Evolutionary conservation across 495 filamentous ascomycete genomes (phyloP).

Genomic region (Aspergillus cristatus): DNA sequence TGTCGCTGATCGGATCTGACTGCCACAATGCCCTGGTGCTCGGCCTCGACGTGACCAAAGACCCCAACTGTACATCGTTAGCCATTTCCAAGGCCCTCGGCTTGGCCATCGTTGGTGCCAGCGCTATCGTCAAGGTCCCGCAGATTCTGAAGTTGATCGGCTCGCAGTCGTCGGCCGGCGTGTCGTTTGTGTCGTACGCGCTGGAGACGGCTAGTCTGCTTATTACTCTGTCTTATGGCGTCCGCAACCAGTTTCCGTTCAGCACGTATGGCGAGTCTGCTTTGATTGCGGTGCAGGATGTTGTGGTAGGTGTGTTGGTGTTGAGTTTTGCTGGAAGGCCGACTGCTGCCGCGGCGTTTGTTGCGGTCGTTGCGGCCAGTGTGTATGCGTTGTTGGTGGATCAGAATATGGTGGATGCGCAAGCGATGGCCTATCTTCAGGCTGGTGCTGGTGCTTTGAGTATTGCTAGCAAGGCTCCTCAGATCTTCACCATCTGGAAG

Average conservation of each 20-base stretch:
- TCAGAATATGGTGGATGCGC: constrained; percentile 54
- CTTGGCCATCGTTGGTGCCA: constrained; percentile 81
- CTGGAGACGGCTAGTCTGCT: constrained; percentile 82
- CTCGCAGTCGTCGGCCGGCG: constrained; percentile 68
- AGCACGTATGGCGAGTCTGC: constrained; percentile 93
- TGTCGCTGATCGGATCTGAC: constrained; percentile 66
- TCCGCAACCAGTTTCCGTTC: constrained; percentile 84
- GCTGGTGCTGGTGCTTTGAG: constrained; percentile 74
- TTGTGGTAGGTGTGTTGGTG: constrained; percentile 76
- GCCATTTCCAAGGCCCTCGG: constrained; percentile 87
- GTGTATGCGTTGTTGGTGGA: constrained; percentile 60
- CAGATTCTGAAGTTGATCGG: constrained; percentile 85
- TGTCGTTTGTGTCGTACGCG: constrained; percentile 82
- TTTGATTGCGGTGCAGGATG: constrained; percentile 83
- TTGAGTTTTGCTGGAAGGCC: constrained; percentile 63
- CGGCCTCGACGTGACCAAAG: constrained; percentile 63
- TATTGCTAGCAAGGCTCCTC: constrained; percentile 83
- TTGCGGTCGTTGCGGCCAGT: constrained; percentile 60
- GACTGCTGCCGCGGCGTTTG: constrained; percentile 57
- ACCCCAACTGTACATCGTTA: constrained; percentile 69
- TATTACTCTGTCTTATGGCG: constrained; percentile 82
- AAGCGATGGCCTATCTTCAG: constrained; percentile 67
- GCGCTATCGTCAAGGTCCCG: constrained; percentile 86
- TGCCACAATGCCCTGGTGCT: constrained; percentile 81
- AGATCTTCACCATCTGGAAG: constrained; percentile 75